A percentile compares a stretch with the other conserved stretches of the same genome.
Evolutionary conservation across 2,329 filamentous ascomycete species (phyloP).

Genomic region (Blastomyces parvus): DNA sequence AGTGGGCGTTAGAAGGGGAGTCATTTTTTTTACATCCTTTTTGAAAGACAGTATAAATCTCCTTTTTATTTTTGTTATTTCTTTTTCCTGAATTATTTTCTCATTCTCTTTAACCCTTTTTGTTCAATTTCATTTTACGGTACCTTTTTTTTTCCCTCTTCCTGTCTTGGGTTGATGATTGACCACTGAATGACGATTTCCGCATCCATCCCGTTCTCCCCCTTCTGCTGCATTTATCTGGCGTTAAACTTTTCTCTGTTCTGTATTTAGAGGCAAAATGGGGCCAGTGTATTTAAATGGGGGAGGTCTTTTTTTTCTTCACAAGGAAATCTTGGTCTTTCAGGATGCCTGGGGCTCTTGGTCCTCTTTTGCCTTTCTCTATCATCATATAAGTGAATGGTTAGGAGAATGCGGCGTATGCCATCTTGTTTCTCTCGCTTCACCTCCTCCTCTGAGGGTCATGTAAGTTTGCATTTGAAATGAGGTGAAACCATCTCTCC

Average conservation of each 20-base stretch:
- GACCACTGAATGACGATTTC: constrained; percentile 1
- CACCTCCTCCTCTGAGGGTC: neutral
- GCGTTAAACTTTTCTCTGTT: constrained; percentile 1
- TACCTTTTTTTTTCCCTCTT: neutral
- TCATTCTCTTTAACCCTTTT: neutral
- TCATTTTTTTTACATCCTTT: neutral
- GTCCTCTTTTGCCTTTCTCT: neutral
- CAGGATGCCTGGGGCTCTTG: neutral
- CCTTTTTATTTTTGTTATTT: neutral
- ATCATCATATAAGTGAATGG: neutral
- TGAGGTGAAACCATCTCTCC: neutral
- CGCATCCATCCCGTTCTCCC: neutral
- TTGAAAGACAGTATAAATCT: neutral
- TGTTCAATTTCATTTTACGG: neutral
- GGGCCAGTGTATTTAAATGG: neutral
- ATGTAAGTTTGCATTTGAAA: neutral
- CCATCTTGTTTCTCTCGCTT: neutral
- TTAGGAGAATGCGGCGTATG: neutral
- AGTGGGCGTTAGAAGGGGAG: neutral
- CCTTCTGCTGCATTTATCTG: constrained; percentile 4
- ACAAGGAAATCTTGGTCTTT: neutral
- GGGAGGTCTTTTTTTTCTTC: neutral
- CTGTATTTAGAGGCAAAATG: neutral
- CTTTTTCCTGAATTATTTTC: neutral
- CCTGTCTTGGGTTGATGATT: neutral